A percentile compares a stretch with the other conserved stretches of the same genome.
Conservation (phyloP, 495 filamentous ascomycete species). For the Penicillium subrubescens region DNA sequence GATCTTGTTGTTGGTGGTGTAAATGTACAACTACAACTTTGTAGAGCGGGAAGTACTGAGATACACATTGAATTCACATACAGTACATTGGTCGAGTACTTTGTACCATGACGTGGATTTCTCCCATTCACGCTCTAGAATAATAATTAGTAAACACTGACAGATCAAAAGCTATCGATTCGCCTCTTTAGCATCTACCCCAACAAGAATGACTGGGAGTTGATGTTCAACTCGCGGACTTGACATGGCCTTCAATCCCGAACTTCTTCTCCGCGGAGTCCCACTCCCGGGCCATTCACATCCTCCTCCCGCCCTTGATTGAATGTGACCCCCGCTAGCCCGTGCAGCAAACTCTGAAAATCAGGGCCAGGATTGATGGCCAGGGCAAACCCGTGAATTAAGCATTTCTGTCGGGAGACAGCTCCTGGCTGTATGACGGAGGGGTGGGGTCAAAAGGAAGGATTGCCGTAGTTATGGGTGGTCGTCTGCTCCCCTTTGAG, state of each 20-base stretch:
- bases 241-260: neutral
- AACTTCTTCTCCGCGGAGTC: constrained; percentile 9
- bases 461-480: neutral
- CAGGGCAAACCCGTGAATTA: neutral
- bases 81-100: neutral
- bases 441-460: neutral
- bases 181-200: neutral
- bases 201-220: neutral
- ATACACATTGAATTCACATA: neutral
- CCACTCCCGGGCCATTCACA: constrained; percentile 17
- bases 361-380: constrained; percentile 1
- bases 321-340: constrained; percentile 5
- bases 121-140: neutral
- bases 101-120: neutral
- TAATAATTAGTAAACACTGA: neutral
- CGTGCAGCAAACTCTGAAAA: constrained; percentile 16
- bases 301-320: constrained; percentile 2
- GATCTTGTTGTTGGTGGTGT: neutral
- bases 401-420: neutral
- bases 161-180: neutral
- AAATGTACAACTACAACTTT: neutral
- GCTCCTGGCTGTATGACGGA: neutral
- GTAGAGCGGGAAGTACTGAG: neutral
- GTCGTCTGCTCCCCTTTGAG: neutral
- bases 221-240: neutral